Conservation (phyloP, 768 basidiomycete genomes). For the Vararia minispora region DNA sequence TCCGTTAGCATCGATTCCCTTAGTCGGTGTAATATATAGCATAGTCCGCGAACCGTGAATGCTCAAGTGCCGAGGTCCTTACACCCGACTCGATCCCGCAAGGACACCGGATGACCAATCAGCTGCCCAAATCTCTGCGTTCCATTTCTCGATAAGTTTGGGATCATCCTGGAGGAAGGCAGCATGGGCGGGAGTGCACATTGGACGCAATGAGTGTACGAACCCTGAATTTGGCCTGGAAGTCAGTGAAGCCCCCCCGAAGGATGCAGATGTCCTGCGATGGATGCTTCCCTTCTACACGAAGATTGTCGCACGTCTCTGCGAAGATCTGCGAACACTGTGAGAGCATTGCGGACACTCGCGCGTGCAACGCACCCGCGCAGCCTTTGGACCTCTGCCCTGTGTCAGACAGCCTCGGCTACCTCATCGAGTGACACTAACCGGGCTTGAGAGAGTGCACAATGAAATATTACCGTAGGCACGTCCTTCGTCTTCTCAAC, state of each 20-base stretch:
- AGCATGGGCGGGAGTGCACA: conserved; percentile 1
- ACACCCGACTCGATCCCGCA: no score
- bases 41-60: no score
- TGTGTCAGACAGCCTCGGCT: neutral
- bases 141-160: conserved; percentile 68
- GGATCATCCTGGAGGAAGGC: conserved; percentile 41
- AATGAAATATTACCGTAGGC: conserved; percentile 65
- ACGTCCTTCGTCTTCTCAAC: conserved; percentile 50
- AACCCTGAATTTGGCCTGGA: conserved; percentile 63
- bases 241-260: conserved; percentile 59
- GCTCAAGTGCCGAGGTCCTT: no score
- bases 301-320: conserved; percentile 41
- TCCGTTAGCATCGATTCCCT: no score
- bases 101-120: no score
- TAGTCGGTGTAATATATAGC: no score
- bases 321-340: conserved; percentile 45
- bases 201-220: neutral
- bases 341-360: conserved; percentile 2
- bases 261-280: conserved; percentile 55
- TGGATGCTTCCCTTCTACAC: conserved; percentile 28
- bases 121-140: conserved; percentile 47
- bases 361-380: conserved; percentile 35
- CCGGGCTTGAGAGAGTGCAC: conserved; percentile 68
- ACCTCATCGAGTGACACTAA: conserved; percentile 24
- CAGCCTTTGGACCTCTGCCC: conserved; percentile 66